Base-by-base conservation (phyloP, 495 filamentous ascomycete species). In the Penicillium riverlandense region DNA sequence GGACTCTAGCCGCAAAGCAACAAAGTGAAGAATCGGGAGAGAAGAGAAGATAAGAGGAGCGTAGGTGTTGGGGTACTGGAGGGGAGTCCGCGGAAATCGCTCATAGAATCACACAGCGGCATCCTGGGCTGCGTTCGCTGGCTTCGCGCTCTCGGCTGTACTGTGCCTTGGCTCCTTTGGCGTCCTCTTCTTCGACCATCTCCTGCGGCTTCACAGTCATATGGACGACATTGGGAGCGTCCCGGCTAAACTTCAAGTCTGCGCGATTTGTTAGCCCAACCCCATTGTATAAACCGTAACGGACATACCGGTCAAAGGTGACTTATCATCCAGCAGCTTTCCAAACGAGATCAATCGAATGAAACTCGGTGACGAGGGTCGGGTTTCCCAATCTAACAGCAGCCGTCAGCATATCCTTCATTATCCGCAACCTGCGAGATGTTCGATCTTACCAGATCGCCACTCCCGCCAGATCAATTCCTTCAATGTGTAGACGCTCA, bases 131-230 rank as follows among this genome's bases (percentile, higher is more conserved):
- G 31, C 79, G 67, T 39, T 88, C 84, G 29, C 74, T 76, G 33
- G 69, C 73, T 35, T 79, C 76, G 36, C 80, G 69, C 30, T 83
- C 80, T 35, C 81, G 70, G 28, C 61, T 63, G 34, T 71, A 70
- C 16, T 74, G 74, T 34, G 75, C 66, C 66, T 94, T 95, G 30
- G 78, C 70, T 16, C 76, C 82, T 60, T 90, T 90, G 31, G 79
- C 79, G 47, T 95, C 90, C 59, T 90, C 89, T 57, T 96, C 90
- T 47, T 96, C 89, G 44, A 90, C 76, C 46, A 92, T 71, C 49
- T 96, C 90, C 62, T 89, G 84, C 2, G 90, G 90, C 54, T 86
- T 85, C 43, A 96, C 77, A 14, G 87, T 92, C 90, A 96, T 95
- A 67, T 96, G 90, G 11, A 96, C 81, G 40, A 95, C 87, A 53